Conservation (phyloP, 805 yeast genomes). For the Ogataea glucozyma region DNA sequence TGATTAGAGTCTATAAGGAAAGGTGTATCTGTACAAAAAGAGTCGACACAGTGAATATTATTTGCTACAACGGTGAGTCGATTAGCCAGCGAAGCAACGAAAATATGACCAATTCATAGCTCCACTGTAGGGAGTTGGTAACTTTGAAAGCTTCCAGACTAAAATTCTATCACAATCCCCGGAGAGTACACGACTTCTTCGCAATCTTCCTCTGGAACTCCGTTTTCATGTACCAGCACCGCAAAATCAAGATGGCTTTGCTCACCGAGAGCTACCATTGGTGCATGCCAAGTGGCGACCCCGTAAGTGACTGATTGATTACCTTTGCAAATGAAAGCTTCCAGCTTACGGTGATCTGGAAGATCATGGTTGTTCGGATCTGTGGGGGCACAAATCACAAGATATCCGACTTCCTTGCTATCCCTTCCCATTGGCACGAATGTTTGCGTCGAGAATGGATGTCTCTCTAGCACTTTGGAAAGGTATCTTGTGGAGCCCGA, state of each 20-base stretch:
- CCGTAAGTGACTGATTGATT: constrained; percentile 91
- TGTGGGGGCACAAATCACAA: constrained; percentile 77
- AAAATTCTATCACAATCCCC: constrained; percentile 44
- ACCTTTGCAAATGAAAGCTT: constrained; percentile 76
- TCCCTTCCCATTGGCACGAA: constrained; percentile 85
- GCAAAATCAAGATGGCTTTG: constrained; percentile 66
- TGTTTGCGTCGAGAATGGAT: constrained; percentile 86
- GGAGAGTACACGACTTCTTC: constrained; percentile 75
- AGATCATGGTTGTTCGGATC: constrained; percentile 41
- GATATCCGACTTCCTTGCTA: constrained; percentile 50
- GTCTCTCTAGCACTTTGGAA: constrained; percentile 80
- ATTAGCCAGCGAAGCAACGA: too few relatives aligned
- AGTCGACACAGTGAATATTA: constrained; percentile 3
- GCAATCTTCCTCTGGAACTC: constrained; percentile 75
- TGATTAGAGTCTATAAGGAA: constrained; percentile 16
- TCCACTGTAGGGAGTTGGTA: too few relatives aligned
- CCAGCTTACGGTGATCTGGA: constrained; percentile 62
- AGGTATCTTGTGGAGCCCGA: constrained; percentile 36
- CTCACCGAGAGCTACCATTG: constrained; percentile 82
- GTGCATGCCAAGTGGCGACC: constrained; percentile 90
- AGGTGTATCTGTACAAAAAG: constrained; percentile 5
- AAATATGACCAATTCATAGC: too few relatives aligned
- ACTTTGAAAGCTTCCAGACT: too few relatives aligned
- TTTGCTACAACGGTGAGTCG: too few relatives aligned
- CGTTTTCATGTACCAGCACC: constrained; percentile 85